A percentile compares a stretch with the other conserved stretches of the same genome.
These are phyloP conservation scores for Hordeum marinum DNA, from an alignment of 176 grass and related monocot genomes.

Conservation along the genomic window DNA sequence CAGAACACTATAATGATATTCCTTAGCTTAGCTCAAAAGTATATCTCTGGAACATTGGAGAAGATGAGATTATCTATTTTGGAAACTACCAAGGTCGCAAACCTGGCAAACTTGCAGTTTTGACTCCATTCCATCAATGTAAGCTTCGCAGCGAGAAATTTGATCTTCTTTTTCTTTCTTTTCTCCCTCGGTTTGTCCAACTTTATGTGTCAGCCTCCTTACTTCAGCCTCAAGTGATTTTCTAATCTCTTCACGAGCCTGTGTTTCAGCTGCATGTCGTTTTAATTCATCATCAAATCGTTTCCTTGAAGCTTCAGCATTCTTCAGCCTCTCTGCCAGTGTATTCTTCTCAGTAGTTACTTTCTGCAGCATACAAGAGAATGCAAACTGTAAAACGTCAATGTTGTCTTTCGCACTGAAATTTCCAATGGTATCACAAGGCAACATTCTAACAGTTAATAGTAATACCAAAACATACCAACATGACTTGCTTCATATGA, in stretches of 20 bases:
- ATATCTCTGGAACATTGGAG: background rate
- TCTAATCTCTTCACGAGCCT: constrained; percentile 53
- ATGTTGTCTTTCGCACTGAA: constrained; percentile 8
- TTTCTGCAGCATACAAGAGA: constrained; percentile 50
- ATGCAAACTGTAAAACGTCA: constrained; percentile 19
- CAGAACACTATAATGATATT: background rate
- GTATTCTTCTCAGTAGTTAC: constrained; percentile 83
- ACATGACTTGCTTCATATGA: background rate
- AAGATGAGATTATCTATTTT: background rate
- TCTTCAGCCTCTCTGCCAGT: constrained; percentile 73
- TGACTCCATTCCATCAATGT: constrained; percentile 87
- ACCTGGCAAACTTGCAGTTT: constrained; percentile 93
- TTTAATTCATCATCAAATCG: constrained; percentile 86
- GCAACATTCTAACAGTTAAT: background rate
- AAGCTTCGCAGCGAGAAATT: constrained; percentile 75
- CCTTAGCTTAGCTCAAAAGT: background rate
- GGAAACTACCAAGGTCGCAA: background rate
- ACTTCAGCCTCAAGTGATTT: constrained; percentile 81
- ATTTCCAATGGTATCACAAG: constrained; percentile 7
- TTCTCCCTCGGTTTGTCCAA: constrained; percentile 69
- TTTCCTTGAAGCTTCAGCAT: constrained; percentile 71
- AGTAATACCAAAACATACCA: background rate
- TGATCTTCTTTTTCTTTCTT: constrained; percentile 92
- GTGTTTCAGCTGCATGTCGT: constrained; percentile 64
- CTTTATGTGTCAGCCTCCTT: constrained; percentile 58